phyloP scores from a whole-genome alignment of 2,329 filamentous ascomycete genomes.

The Berkeleyomyces basicola region DNA sequence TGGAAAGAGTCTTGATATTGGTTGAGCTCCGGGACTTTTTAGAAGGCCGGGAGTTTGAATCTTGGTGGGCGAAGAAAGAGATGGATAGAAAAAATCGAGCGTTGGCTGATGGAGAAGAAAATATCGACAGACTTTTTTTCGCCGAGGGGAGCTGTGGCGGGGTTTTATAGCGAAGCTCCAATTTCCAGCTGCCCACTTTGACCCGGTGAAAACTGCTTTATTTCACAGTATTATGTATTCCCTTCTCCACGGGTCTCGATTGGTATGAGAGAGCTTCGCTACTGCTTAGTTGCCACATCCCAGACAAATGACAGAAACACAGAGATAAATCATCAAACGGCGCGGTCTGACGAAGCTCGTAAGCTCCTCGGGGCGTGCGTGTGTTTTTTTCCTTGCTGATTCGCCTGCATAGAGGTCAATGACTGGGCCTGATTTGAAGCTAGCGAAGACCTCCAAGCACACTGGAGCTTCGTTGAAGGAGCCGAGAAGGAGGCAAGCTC shows the following conservation, averaged over 20 bases:
- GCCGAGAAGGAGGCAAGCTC: background rate
- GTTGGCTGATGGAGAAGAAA: background rate
- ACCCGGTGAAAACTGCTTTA: background rate
- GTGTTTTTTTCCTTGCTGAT: background rate
- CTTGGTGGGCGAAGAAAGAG: background rate
- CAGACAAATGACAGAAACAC: no score
- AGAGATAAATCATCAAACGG: background rate
- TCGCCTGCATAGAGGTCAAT: background rate
- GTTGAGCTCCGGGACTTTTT: background rate
- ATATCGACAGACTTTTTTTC: background rate
- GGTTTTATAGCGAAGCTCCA: constrained; percentile 8
- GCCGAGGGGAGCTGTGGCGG: constrained; percentile 1
- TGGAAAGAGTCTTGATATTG: background rate
- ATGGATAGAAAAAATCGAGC: background rate
- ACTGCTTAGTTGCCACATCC: no score
- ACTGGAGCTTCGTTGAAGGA: background rate
- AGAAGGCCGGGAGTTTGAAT: background rate
- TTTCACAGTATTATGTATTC: background rate
- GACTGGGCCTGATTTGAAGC: background rate
- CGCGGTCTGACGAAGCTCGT: background rate
- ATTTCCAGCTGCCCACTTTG: background rate
- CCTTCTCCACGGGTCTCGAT: background rate
- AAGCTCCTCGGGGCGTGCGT: background rate
- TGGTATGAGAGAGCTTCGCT: background rate
- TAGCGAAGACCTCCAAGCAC: background rate